Evolutionary conservation across 108 stramenopile species (phyloP).

Genomic region (Cyclotella baltica): DNA sequence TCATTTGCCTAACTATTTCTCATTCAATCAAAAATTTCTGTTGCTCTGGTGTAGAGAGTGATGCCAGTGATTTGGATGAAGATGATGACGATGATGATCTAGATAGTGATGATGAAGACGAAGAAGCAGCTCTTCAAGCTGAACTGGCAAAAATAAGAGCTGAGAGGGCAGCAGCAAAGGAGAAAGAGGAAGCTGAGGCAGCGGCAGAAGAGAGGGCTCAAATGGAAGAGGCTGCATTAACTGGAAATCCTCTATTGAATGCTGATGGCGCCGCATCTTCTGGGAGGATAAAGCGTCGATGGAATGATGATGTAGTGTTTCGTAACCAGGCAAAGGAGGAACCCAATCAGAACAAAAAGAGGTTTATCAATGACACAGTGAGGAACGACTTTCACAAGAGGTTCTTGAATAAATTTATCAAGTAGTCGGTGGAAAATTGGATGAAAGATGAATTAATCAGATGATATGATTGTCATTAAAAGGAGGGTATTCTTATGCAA

Average conservation of each 20-base stretch:
- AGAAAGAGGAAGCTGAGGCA: slow-evolving; percentile 80
- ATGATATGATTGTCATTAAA: too few relatives aligned
- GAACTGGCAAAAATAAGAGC: slow-evolving; percentile 92
- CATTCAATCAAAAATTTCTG: too few relatives aligned
- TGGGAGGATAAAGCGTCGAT: slow-evolving; percentile 83
- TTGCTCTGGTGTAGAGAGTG: slow-evolving; percentile 34
- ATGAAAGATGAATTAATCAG: neutral
- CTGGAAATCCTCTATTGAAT: slow-evolving; percentile 89
- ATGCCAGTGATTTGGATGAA: slow-evolving; percentile 71
- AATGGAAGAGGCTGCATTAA: slow-evolving; percentile 86
- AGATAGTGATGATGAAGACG: slow-evolving; percentile 92
- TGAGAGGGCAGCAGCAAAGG: slow-evolving; percentile 85
- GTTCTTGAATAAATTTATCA: slow-evolving; percentile 95
- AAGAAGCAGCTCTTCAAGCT: slow-evolving; percentile 90
- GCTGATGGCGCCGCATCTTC: slow-evolving; percentile 28
- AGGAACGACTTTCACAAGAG: slow-evolving; percentile 96
- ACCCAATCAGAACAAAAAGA: slow-evolving; percentile 83
- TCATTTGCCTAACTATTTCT: too few relatives aligned
- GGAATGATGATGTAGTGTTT: slow-evolving; percentile 99
- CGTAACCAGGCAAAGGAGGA: slow-evolving; percentile 94
- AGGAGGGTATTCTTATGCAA: too few relatives aligned
- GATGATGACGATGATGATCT: slow-evolving; percentile 64
- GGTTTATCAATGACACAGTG: slow-evolving; percentile 98
- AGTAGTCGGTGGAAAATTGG: neutral
- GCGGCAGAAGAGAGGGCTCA: slow-evolving; percentile 72